These are phyloP conservation scores for Infundibulicybe gibba DNA, from an alignment of 768 basidiomycete genomes.

Conservation along the genomic window DNA sequence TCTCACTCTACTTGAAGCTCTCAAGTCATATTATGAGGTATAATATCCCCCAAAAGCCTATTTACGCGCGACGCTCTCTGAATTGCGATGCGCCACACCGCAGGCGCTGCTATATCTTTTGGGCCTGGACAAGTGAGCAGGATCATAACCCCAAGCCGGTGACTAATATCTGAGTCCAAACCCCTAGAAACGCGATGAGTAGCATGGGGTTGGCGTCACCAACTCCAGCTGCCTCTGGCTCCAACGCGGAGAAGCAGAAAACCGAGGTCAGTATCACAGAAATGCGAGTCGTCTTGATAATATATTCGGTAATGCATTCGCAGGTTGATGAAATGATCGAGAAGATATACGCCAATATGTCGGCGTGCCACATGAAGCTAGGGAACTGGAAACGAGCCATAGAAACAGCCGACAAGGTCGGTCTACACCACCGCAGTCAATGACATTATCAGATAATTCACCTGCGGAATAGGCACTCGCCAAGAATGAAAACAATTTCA, in stretches of 20 bases:
- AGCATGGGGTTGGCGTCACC: conserved; percentile 41
- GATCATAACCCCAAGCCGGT: neutral
- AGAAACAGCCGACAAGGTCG: conserved; percentile 80
- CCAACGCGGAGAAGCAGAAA: conserved; percentile 44
- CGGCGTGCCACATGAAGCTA: conserved; percentile 78
- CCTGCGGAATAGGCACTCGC: conserved; percentile 53
- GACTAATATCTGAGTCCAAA: neutral
- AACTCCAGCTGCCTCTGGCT: conserved; percentile 20
- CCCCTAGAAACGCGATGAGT: conserved; percentile 50
- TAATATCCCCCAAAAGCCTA: neutral
- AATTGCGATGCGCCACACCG: conserved; percentile 6
- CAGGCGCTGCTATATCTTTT: conserved; percentile 71
- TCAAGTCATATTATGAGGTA: conserved; percentile 74
- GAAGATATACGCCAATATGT: conserved; percentile 85
- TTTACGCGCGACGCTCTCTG: neutral
- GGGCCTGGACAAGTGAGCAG: conserved; percentile 72
- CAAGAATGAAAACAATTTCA: conserved; percentile 74
- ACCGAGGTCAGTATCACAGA: conserved; percentile 50
- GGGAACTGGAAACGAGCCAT: conserved; percentile 75
- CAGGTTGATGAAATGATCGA: conserved; percentile 75
- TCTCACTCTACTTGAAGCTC: conserved; percentile 37
- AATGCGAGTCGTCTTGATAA: neutral
- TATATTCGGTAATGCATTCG: conserved; percentile 1
- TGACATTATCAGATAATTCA: neutral
- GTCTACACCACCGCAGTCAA: too few relatives aligned